Conservation (phyloP, 164 flowering plant genomes). For the Nelumbo lutea region DNA sequence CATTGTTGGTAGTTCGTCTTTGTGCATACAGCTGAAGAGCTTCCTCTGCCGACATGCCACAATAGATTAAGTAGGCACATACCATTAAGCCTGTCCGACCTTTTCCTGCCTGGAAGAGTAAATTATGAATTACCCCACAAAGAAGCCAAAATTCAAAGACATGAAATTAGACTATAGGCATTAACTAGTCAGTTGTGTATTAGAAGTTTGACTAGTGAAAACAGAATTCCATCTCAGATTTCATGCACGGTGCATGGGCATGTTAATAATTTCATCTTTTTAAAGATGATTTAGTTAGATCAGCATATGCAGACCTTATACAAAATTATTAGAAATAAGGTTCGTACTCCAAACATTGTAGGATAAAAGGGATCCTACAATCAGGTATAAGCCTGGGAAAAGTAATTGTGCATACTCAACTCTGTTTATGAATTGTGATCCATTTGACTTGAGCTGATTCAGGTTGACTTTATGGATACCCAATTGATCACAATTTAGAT, state of each 20-base stretch:
- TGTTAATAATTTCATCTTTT: background rate
- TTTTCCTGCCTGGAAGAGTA: conserved; percentile 70
- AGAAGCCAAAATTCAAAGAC: background rate
- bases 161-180: background rate
- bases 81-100: conserved; percentile 93
- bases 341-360: background rate
- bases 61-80: conserved; percentile 63
- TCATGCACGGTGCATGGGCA: no score
- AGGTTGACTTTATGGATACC: background rate
- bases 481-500: no score
- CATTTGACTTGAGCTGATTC: background rate
- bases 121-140: conserved; percentile 11
- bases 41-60: conserved; percentile 69
- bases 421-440: background rate
- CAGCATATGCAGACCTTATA: background rate
- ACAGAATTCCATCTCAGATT: no score
- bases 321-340: background rate
- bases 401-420: background rate
- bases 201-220: no score
- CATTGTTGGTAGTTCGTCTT: conserved; percentile 64
- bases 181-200: no score
- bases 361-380: background rate
- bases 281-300: background rate
- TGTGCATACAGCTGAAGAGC: conserved; percentile 74
- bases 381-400: background rate